Evolutionary conservation across 164 flowering plant species (phyloP), one percentile per base, ranked within the genome.

Genomic region (Taxillus chinensis): DNA sequence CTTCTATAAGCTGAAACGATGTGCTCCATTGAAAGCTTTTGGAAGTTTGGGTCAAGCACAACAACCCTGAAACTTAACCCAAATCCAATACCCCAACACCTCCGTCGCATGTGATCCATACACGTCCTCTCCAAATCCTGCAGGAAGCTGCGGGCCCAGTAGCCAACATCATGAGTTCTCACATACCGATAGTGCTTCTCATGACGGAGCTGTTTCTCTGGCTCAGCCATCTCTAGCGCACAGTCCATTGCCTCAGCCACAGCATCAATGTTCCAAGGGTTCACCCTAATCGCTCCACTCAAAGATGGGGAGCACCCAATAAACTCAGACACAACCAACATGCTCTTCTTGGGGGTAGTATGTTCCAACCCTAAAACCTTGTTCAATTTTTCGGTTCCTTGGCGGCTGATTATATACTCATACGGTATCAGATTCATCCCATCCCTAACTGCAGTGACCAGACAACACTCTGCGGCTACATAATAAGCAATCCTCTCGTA

Each of bases 401-500:
- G 90, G 2, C 90, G 72, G 41, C 86, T 72, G 5, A 86, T 80
- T 39, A 83, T 75, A 54, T 86, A 86, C 56, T 85, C 86, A 11
- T 87, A 87, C 0, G 93, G 93, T 14, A 85, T 82, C 37, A 87
- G 79, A 70, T 86, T 86, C 93, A 86, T 86, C 40, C 90, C 90
- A 76, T 86, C 93, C 55, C 93, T 77, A 5, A 87, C 90, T 3
- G 90, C 86, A 0, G 85, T 87, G 8, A 87, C 93, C 66, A 85
- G 64, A 62, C 87, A 83, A 67, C 87, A 82, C 63, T 86, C 92
- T 0, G 93, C 90, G 41, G 79, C 83, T 0, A 77, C 86, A 71
- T 87, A 85, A 61, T 85, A 87, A 2, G 88, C 88, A 55, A 82
- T 57, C 46, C 82, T 78, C 76, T 83, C 90, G 61, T 75, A 80